Percentiles rank a stretch among this genome's conserved stretches.
These are phyloP conservation scores for Lumnitzera littorea DNA, from an alignment of 345 rosid species.

Conservation along the genomic window DNA sequence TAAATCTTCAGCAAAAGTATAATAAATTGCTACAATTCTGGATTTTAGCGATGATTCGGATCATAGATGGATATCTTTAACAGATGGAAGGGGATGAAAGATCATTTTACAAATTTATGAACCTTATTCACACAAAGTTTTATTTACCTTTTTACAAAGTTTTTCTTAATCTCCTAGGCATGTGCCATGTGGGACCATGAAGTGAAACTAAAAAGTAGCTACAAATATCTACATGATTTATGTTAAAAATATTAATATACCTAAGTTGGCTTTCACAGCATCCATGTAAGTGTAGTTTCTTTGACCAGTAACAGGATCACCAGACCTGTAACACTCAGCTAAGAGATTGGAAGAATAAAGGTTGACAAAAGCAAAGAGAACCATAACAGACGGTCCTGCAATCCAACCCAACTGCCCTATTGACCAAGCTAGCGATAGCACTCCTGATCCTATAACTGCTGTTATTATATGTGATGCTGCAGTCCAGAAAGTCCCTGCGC, in stretches of 20 bases:
- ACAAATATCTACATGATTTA: too few relatives aligned
- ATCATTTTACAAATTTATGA: too few relatives aligned
- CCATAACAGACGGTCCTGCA: conserved; percentile 33
- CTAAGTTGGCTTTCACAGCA: conserved; percentile 37
- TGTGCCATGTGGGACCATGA: background rate
- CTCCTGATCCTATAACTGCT: conserved; percentile 51
- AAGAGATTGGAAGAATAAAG: conserved; percentile 33
- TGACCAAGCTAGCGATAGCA: conserved; percentile 44
- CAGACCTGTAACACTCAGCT: conserved; percentile 35
- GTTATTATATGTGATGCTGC: conserved; percentile 40
- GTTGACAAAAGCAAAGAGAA: conserved; percentile 39
- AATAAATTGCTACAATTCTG: too few relatives aligned
- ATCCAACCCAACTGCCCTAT: conserved; percentile 49
- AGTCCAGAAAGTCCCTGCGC: conserved; percentile 46
- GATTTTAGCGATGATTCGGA: too few relatives aligned
- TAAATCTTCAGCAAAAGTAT: too few relatives aligned
- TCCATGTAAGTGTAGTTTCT: conserved; percentile 49
- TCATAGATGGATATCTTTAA: too few relatives aligned
- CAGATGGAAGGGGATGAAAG: too few relatives aligned
- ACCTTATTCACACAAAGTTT: too few relatives aligned
- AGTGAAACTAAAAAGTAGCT: too few relatives aligned
- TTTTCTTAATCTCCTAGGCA: too few relatives aligned
- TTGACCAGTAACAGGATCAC: conserved; percentile 33
- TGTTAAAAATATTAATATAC: conserved; percentile 8
- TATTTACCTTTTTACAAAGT: too few relatives aligned